Base-by-base conservation (phyloP, 1,284 basidiomycete genomes). In the Ceratobasidium papillatum region DNA sequence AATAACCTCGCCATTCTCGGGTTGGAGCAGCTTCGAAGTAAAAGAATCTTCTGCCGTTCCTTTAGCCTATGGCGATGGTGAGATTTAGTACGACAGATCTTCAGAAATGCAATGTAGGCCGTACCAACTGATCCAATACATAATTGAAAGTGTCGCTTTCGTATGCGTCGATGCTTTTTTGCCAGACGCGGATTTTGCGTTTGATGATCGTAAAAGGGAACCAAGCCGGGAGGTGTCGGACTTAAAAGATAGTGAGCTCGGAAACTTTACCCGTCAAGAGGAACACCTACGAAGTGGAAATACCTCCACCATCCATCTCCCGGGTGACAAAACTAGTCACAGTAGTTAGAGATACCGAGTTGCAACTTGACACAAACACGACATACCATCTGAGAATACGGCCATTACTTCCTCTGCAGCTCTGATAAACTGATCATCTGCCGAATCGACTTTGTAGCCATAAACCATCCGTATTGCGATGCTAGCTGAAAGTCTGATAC, bases 211-310 rank as follows among this genome's bases (percentile, higher is more conserved):
- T 78, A 5, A 81, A 80, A 34, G 81, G 81, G 58, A 82, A 69
- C 81, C 81, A 82, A 0, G 77, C 74, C 2, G 81, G 81, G 19
- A 81, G 73, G 62, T 81, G 78, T n/a, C 73, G 74, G 25, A 82
- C 81, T 81, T 22, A 25, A 12, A 19, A 25, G 27, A 25, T 5
- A 36, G 12, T 30, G 25, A 58, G 30, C 19, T 5, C 32, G 17
- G 49, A 14, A 30, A 25, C 45, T 17, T 11, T 7, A 36, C 30
- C n/a, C 3, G 30, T 12, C 5, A 36, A 61, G 36, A 22, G 19
- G 22, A 38, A 30, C 9, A 38, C 71, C 54, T 12, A 73, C 71
- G 38, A 9, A 62, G 34, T 52, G 71, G 71, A 25, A 73, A 63
- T 4, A 73, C 59, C 8, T 63, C 59, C 1, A 73, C 71, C 45